Percentiles rank a stretch among this genome's conserved stretches.
These are phyloP conservation scores for Exophiala viscosa DNA, from an alignment of 2,329 filamentous ascomycete species.

Conservation along the genomic window DNA sequence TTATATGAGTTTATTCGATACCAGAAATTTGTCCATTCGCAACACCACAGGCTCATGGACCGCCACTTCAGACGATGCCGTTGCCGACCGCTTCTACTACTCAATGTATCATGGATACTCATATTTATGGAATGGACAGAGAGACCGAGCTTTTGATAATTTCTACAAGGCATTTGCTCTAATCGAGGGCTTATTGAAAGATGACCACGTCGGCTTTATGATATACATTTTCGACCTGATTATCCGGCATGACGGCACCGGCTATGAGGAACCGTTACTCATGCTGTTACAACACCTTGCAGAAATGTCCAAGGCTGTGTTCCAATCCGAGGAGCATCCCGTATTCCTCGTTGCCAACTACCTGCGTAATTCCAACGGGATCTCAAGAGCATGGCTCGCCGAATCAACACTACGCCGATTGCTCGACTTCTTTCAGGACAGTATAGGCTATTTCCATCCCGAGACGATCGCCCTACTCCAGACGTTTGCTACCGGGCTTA, in stretches of 20 bases:
- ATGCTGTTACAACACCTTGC: conserved; percentile 26
- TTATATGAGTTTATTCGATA: conserved; percentile 24
- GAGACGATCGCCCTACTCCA: conserved; percentile 29
- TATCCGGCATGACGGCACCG: conserved; percentile 27
- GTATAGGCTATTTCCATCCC: conserved; percentile 28
- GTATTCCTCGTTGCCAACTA: conserved; percentile 25
- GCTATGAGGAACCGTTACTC: conserved; percentile 27
- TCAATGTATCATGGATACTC: conserved; percentile 29
- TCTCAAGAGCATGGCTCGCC: conserved; percentile 25
- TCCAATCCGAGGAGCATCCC: conserved; percentile 23
- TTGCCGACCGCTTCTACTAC: conserved; percentile 28
- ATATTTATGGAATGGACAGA: conserved; percentile 27
- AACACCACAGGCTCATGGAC: conserved; percentile 25
- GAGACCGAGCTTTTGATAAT: conserved; percentile 25
- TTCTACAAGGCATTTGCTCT: conserved; percentile 27
- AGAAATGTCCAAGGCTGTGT: conserved; percentile 25
- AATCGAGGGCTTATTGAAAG: conserved; percentile 26
- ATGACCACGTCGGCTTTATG: conserved; percentile 28
- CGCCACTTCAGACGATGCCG: conserved; percentile 26
- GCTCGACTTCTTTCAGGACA: conserved; percentile 29
- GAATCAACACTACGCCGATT: conserved; percentile 24
- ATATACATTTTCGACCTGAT: conserved; percentile 30
- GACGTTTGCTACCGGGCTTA: conserved; percentile 27
- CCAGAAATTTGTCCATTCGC: conserved; percentile 23
- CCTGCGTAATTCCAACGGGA: conserved; percentile 17